A percentile compares a stretch with the other conserved stretches of the same genome.
Conservation (phyloP, 2,329 filamentous ascomycete species). For the Balansia obtecta region DNA sequence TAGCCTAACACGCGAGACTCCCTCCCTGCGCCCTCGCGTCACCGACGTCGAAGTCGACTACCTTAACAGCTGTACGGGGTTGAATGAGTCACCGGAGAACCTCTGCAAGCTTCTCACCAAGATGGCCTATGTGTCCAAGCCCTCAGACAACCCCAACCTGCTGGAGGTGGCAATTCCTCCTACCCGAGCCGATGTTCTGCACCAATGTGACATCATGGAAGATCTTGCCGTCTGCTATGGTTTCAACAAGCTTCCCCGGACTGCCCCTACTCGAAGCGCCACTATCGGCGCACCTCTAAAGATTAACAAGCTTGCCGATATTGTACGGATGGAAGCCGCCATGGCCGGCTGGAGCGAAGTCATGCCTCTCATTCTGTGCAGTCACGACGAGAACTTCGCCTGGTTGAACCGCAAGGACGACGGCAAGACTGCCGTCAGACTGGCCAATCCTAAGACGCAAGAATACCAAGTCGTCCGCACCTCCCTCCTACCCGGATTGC, state of each 20-base stretch:
- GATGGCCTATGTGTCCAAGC: constrained; percentile 78
- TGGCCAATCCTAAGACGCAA: constrained; percentile 84
- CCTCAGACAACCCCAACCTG: constrained; percentile 56
- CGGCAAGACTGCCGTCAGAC: constrained; percentile 66
- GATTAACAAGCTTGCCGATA: constrained; percentile 91
- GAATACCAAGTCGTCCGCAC: constrained; percentile 93
- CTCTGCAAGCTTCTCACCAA: constrained; percentile 73
- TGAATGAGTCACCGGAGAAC: constrained; percentile 59
- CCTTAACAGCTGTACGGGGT: constrained; percentile 83
- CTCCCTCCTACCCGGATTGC: constrained; percentile 68
- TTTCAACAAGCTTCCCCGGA: constrained; percentile 87
- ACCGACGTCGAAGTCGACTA: constrained; percentile 82
- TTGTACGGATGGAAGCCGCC: constrained; percentile 76
- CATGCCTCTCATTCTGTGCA: constrained; percentile 91
- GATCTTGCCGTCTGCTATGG: constrained; percentile 94
- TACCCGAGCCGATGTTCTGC: constrained; percentile 86
- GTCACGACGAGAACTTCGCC: constrained; percentile 93
- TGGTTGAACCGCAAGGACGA: constrained; percentile 89
- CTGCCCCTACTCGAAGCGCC: constrained; percentile 73
- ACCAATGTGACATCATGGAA: constrained; percentile 98
- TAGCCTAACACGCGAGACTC: constrained; percentile 65
- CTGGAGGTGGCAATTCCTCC: constrained; percentile 76
- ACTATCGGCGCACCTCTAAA: constrained; percentile 77
- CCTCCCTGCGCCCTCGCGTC: constrained; percentile 63
- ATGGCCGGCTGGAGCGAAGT: constrained; percentile 96